Evolutionary conservation across 2,329 filamentous ascomycete species (phyloP).

Genomic region (Dichotomopilus funicola): DNA sequence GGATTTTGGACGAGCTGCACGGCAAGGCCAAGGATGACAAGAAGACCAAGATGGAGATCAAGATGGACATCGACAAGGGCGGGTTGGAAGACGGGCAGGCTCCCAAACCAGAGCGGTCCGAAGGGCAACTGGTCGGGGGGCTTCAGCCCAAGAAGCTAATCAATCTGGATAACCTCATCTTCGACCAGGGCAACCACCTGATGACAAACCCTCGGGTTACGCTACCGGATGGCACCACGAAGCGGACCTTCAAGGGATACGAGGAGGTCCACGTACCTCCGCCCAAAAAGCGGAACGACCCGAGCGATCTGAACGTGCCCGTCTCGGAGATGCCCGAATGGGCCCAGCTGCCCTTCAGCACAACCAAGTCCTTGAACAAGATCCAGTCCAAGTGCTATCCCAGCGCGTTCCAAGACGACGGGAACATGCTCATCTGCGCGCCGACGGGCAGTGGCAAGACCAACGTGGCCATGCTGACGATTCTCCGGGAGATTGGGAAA

Average conservation of each 20-base stretch:
- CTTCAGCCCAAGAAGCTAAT: constrained; percentile 81
- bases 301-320: constrained; percentile 73
- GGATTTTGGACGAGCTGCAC: constrained; percentile 80
- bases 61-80: constrained; percentile 85
- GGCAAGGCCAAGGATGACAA: constrained; percentile 60
- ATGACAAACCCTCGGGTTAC: constrained; percentile 99
- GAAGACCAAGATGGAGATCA: constrained; percentile 73
- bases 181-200: constrained; percentile 95
- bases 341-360: constrained; percentile 80
- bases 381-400: constrained; percentile 94
- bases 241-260: constrained; percentile 94
- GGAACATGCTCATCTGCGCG: constrained; percentile 96
- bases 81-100: constrained; percentile 47
- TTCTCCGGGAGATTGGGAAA: constrained; percentile 94
- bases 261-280: constrained; percentile 96
- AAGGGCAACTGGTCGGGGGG: constrained; percentile 69
- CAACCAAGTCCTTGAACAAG: constrained; percentile 80
- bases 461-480: constrained; percentile 95
- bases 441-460: constrained; percentile 97
- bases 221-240: constrained; percentile 88
- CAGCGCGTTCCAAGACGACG: constrained; percentile 85
- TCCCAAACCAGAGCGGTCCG: constrained; percentile 49
- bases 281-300: constrained; percentile 79
- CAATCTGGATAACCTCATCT: constrained; percentile 92
- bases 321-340: constrained; percentile 87